Percentiles rank a stretch among this genome's conserved stretches.
These are phyloP conservation scores for Trifolium subterraneum DNA, from an alignment of 306 rosid genomes.

Conservation along the genomic window DNA sequence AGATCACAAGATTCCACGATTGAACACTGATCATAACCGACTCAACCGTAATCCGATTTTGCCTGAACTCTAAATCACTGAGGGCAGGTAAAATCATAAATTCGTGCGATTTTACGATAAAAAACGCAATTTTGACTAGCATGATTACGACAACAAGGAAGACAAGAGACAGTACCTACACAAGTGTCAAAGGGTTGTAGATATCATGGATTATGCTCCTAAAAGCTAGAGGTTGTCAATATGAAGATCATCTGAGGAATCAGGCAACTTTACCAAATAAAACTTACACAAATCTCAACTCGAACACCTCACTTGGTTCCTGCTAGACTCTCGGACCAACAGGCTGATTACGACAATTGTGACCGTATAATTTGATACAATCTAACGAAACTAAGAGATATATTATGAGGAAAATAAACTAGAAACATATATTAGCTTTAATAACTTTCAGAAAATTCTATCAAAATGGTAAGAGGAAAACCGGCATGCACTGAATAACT, in stretches of 20 bases:
- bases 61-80: too few relatives aligned
- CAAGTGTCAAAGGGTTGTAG: neutral
- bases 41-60: too few relatives aligned
- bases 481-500: constrained; percentile 14
- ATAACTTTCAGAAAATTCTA: constrained; percentile 2
- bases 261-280: neutral
- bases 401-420: constrained; percentile 7
- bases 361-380: neutral
- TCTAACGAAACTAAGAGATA: constrained; percentile 4
- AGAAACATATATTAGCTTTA: neutral
- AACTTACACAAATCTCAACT: neutral
- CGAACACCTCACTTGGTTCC: neutral
- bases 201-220: neutral
- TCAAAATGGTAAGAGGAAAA: constrained; percentile 15
- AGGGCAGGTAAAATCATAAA: too few relatives aligned
- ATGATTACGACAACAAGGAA: neutral
- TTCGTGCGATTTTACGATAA: too few relatives aligned
- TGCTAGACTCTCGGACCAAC: constrained; percentile 2
- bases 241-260: neutral
- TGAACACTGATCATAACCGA: too few relatives aligned
- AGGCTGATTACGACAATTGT: neutral
- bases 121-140: too few relatives aligned
- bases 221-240: neutral
- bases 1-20: too few relatives aligned
- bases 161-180: neutral